Conservation (phyloP, 768 basidiomycete genomes). For the Boletus pseudo-olivaceus region DNA sequence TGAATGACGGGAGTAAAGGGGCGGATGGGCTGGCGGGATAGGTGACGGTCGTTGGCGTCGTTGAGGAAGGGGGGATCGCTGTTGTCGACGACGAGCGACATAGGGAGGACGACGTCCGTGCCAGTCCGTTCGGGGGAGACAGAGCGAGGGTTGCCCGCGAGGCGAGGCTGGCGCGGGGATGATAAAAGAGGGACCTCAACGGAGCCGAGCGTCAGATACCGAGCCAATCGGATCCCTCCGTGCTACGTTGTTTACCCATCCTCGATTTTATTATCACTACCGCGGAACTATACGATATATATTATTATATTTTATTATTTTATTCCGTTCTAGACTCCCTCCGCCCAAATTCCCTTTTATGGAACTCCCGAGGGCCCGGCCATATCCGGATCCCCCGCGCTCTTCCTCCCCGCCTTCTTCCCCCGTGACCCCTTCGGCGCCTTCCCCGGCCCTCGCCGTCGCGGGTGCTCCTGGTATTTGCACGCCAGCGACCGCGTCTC, state of each 20-base stretch:
- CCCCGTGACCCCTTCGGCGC: constrained; percentile 57
- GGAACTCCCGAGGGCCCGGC: constrained; percentile 24
- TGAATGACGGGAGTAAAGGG: constrained; percentile 26
- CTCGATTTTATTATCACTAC: constrained; percentile 16
- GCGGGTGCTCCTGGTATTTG: constrained; percentile 46
- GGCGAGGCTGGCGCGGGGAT: constrained; percentile 65
- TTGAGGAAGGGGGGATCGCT: constrained; percentile 47
- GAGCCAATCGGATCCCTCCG: constrained; percentile 58
- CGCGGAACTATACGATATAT: constrained; percentile 29
- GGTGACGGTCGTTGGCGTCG: constrained; percentile 39
- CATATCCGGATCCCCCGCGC: constrained; percentile 23
- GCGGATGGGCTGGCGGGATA: constrained; percentile 22
- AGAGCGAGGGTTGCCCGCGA: constrained; percentile 51
- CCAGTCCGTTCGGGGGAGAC: constrained; percentile 46
- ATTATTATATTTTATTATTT: constrained; percentile 22
- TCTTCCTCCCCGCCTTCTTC: constrained; percentile 37
- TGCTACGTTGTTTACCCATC: constrained; percentile 4
- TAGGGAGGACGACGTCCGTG: constrained; percentile 35
- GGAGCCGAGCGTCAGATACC: constrained; percentile 50
- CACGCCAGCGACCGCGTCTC: constrained; percentile 49
- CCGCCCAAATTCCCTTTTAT: constrained; percentile 22
- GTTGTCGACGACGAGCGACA: constrained; percentile 57
- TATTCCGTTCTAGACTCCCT: constrained; percentile 12
- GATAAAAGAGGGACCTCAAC: constrained; percentile 44
- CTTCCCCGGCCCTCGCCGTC: constrained; percentile 74